Base-by-base conservation (phyloP, 2,329 filamentous ascomycete genomes). In the Berkeleyomyces rouxiae region DNA sequence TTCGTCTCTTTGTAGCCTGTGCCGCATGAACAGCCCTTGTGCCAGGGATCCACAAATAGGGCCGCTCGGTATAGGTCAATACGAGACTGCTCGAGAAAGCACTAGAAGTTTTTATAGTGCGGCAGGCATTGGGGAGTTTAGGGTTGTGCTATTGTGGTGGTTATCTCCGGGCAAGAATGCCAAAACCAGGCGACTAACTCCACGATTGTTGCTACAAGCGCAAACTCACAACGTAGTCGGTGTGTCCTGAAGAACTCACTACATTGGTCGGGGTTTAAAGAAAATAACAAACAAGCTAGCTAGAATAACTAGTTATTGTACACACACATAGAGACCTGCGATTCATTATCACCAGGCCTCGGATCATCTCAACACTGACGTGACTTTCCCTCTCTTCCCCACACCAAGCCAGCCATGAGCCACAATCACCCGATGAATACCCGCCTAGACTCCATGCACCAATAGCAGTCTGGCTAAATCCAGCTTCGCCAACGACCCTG, bases 401-500 rank as follows among this genome's bases (percentile, higher is more conserved):
- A 43, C 9, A 43, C 9, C 42, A 7, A 43, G 42, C 42, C 10
- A 11, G 23, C 23, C 23, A 23, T 43, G 42, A 43, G 7, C 42
- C 42, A 4, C 3, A 13, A 43, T 37, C n/a, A 37, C 49, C 58
- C 58, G 58, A 59, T 1, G 4, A 44, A 44, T 47, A 59, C 42
- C 58, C 58, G 58, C 23, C 23, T 2, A 37, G 1, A 36, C 23
- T 13, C 16, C 10, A 59, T 16, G 23, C 13, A 40, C 58, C 58
- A 59, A 59, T 59, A 11, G 43, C n/a, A 59, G 43, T 40, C n/a
- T 6, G n/a, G 40, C 58, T 59, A 59, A 59, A 59, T 46, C n/a
- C 42, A 59, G 49, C 42, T 44, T 59, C 40, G 46, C 58, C 7
- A 36, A 37, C 40, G 40, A 33, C 40, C 58, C 31, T 23, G 23